A percentile compares a stretch with the other conserved stretches of the same genome.
Conservation (phyloP, 2,329 filamentous ascomycete genomes). For the Trichophyton rubrum region DNA sequence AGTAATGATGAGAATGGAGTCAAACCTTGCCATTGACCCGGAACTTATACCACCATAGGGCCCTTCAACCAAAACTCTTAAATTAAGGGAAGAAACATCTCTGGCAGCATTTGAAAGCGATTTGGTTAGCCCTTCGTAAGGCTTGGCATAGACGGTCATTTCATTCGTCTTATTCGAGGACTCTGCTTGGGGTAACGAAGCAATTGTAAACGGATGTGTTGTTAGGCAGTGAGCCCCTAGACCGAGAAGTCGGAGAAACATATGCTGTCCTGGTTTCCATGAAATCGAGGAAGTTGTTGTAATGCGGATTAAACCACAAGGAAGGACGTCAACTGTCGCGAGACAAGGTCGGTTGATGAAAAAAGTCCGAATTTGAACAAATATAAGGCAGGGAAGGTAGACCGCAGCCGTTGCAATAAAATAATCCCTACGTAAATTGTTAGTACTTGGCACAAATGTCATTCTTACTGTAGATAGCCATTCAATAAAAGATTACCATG, state of each 20-base stretch:
- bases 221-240: neutral
- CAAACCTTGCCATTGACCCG: slow-evolving; percentile 28
- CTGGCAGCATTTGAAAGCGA: slow-evolving; percentile 25
- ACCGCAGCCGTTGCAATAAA: slow-evolving; percentile 46
- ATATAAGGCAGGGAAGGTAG: slow-evolving; percentile 38
- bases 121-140: slow-evolving; percentile 39
- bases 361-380: slow-evolving; percentile 36
- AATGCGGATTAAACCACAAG: slow-evolving; percentile 33
- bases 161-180: slow-evolving; percentile 17
- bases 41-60: slow-evolving; percentile 41
- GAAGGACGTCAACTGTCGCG: slow-evolving; percentile 32
- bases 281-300: slow-evolving; percentile 32
- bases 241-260: neutral
- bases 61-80: neutral
- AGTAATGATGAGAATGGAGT: slow-evolving; percentile 38
- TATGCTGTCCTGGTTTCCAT: slow-evolving; percentile 40
- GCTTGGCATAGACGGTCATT: slow-evolving; percentile 43
- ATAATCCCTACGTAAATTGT: slow-evolving; percentile 38
- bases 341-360: slow-evolving; percentile 40
- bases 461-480: too few species aligned
- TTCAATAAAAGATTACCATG: slow-evolving; percentile 30
- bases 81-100: neutral
- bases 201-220: slow-evolving; percentile 1
- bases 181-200: neutral
- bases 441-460: neutral